phyloP scores from a whole-genome alignment of 768 basidiomycete genomes.

The Goffeauzyma gilvescens region DNA sequence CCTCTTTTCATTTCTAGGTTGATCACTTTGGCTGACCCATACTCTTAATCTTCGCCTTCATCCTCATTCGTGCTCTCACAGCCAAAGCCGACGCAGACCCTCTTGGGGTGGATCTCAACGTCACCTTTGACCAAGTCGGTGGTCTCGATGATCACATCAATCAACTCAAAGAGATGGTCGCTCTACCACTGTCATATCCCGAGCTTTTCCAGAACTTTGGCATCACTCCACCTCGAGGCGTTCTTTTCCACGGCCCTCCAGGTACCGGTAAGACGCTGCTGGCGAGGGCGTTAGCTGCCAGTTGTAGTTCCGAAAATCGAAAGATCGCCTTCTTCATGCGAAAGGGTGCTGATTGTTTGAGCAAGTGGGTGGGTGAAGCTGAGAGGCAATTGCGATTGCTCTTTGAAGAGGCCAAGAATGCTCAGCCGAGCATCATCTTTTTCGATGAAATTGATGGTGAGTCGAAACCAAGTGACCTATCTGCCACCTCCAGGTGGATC shows the following conservation, averaged over 20 bases:
- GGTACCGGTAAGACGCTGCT: conserved; percentile 87
- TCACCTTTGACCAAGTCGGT: conserved; percentile 91
- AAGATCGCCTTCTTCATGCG: conserved; percentile 99
- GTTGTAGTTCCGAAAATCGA: conserved; percentile 65
- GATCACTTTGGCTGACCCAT: not conserved
- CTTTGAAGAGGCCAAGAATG: conserved; percentile 83
- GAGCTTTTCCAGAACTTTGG: conserved; percentile 89
- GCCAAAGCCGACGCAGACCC: conserved; percentile 90
- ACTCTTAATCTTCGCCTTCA: not conserved
- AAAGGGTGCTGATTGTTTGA: conserved; percentile 91
- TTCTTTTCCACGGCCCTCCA: conserved; percentile 92
- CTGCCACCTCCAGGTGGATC: too few relatives aligned
- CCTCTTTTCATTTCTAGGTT: too few relatives aligned
- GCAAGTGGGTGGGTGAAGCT: conserved; percentile 99
- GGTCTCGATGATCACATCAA: conserved; percentile 93
- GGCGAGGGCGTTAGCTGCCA: conserved; percentile 82
- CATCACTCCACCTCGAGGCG: conserved; percentile 86
- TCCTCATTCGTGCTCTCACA: conserved; percentile 19
- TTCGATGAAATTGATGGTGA: conserved; percentile 95
- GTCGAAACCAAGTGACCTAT: conserved; percentile 4
- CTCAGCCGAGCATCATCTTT: conserved; percentile 93
- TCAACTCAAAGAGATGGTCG: conserved; percentile 93
- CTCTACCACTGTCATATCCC: conserved; percentile 82
- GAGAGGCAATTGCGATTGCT: conserved; percentile 84
- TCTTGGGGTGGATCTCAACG: conserved; percentile 73